Evolutionary conservation across 2,329 filamentous ascomycete genomes (phyloP).

Genomic region (Fusarium sp.): DNA sequence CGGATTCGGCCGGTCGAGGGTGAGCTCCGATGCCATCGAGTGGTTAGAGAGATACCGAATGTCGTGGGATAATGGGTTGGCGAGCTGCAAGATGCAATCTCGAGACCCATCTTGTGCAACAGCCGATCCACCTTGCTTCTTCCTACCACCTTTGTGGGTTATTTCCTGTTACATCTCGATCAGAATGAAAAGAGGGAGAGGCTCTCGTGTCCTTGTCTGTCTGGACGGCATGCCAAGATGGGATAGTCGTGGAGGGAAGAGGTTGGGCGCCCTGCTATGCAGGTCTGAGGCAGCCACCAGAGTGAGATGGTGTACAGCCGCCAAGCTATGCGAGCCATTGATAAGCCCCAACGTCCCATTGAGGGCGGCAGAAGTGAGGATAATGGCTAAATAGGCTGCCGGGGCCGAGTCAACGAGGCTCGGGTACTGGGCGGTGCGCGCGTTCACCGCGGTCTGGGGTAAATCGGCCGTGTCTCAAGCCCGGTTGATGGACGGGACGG

Average conservation of each 20-base stretch:
- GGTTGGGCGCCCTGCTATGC: constrained; percentile 30
- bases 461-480: constrained; percentile 13
- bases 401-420: constrained; percentile 1
- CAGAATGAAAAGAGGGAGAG: not conserved
- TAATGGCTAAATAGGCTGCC: not conserved
- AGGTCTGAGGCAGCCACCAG: constrained; percentile 32
- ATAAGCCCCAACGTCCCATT: not conserved
- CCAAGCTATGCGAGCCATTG: constrained; percentile 37
- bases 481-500: constrained; percentile 19
- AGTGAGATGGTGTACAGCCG: constrained; percentile 11
- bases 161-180: not conserved
- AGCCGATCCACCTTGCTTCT: constrained; percentile 21
- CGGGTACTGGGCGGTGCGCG: constrained; percentile 1
- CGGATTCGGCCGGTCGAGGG: constrained; percentile 30
- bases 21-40: constrained; percentile 12
- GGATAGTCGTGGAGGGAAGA: constrained; percentile 13
- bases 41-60: constrained; percentile 3
- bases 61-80: constrained; percentile 6
- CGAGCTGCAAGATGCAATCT: constrained; percentile 30
- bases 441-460: constrained; percentile 10
- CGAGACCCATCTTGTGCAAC: constrained; percentile 6
- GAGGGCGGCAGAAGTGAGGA: not conserved
- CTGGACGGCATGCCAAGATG: not conserved
- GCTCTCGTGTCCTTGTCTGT: not conserved
- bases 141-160: constrained; percentile 1